Evolutionary conservation across 257 asterid species (phyloP).

Genomic region (Ehretia macrophylla): DNA sequence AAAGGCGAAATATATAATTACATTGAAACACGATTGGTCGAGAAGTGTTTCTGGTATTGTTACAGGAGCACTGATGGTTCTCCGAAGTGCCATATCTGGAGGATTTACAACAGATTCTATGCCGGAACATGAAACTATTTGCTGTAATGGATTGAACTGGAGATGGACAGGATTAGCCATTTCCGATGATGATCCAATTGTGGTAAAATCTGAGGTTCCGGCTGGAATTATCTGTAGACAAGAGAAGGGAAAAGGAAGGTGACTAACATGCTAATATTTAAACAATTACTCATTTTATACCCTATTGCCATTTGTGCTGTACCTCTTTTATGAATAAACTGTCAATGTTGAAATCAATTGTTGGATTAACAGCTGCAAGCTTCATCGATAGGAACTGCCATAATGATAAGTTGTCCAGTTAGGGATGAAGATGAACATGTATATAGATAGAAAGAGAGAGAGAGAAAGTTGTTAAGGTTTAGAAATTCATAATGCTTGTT

Average conservation of each 20-base stretch:
- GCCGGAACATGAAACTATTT: conserved; percentile 33
- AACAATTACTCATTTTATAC: not conserved
- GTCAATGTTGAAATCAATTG: conserved; percentile 54
- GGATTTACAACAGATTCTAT: conserved; percentile 42
- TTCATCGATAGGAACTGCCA: conserved; percentile 91
- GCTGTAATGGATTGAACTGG: conserved; percentile 39
- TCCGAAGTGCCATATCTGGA: conserved; percentile 41
- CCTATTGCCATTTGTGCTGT: not conserved
- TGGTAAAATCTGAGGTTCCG: conserved; percentile 28
- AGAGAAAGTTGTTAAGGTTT: not conserved
- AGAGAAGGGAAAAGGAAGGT: not conserved
- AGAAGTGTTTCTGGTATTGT: conserved; percentile 42
- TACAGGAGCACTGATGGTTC: conserved; percentile 56
- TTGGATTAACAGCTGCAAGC: conserved; percentile 69
- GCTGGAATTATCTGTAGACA: conserved; percentile 43
- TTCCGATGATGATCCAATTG: conserved; percentile 36
- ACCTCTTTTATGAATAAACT: conserved; percentile 62
- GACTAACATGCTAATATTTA: not conserved
- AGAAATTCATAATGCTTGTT: not conserved
- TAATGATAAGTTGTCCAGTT: conserved; percentile 6
- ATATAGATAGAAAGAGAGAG: not conserved
- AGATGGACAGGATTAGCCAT: conserved; percentile 33
- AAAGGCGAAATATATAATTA: conserved; percentile 19
- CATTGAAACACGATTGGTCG: conserved; percentile 50
- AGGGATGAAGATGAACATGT: conserved; percentile 5